Base-by-base conservation (phyloP, 75 land plant species). In the Pinus taeda region DNA sequence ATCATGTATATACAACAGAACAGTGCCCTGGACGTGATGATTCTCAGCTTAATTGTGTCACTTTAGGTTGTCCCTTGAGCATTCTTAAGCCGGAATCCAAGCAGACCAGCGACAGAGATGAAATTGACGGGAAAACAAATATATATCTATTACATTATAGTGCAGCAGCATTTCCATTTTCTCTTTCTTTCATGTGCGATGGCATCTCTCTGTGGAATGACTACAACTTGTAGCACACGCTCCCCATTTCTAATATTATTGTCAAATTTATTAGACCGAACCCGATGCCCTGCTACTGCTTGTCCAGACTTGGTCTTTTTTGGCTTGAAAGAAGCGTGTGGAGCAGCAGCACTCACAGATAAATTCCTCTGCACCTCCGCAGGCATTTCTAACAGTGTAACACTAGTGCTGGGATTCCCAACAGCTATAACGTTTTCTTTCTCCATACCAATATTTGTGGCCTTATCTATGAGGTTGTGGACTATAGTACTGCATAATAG, bases 191-290 rank as follows among this genome's bases (percentile, higher is more conserved):
- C 60, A 59, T 59, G 60, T 15, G 60, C 60, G 18, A 59, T 59
- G 60, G 60, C 60, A 59, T 59, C 60, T n/a, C 60, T 59, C 60
- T 59, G 60, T 59, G 60, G 60, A 59, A 59, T 15, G 6, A 20
- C n/a, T 59, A 59, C 60, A 59, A 59, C 60, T 59, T 59, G 60
- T 59, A 59, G 18, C 60, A 59, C 60, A 59, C n/a, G 60, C 60
- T 59, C n/a, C 18, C n/a, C 18, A 20, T 59, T 6, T 49, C 53
- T 49, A 20, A 15, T 20, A 0, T 59, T 15, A 17, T 17, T 20
- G 4, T 17, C 60, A 59, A 20, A 17, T 17, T 15, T 59, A 59
- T 20, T 59, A 59, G 60, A 59, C 60, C 2, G 60, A 49, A 49
- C 53, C 53, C 9, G 53, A 49, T 49, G 53, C 9, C 11, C 53